A percentile compares a stretch with the other conserved stretches of the same genome.
Conservation (phyloP, 768 basidiomycete species). For the Mycena leptocephala region DNA sequence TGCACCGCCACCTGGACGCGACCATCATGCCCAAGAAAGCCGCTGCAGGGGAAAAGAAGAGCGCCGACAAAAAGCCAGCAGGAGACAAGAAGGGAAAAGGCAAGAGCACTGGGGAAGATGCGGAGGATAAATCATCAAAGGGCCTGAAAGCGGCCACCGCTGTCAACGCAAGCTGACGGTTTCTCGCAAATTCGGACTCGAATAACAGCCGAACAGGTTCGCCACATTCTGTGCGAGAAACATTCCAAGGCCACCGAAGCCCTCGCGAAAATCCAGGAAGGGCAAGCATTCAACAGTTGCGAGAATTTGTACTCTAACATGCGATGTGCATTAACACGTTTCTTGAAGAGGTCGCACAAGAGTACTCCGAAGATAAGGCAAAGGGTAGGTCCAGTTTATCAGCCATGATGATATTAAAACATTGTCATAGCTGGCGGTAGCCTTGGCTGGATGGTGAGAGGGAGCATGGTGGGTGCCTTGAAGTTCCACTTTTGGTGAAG, state of each 20-base stretch:
- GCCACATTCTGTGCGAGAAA: constrained; percentile 92
- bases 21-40: constrained; percentile 44
- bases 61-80: constrained; percentile 46
- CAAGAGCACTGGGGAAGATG: constrained; percentile 53
- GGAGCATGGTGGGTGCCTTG: constrained; percentile 80
- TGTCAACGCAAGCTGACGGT: constrained; percentile 61
- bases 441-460: constrained; percentile 90
- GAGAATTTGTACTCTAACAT: not conserved
- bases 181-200: not conserved
- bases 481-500: not conserved
- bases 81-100: constrained; percentile 62
- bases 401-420: not conserved
- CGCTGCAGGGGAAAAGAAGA: constrained; percentile 17
- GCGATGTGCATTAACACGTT: not conserved
- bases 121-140: constrained; percentile 63
- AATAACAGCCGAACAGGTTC: constrained; percentile 57
- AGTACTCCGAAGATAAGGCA: constrained; percentile 93
- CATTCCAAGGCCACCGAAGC: constrained; percentile 87
- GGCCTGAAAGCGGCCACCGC: constrained; percentile 86
- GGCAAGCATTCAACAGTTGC: constrained; percentile 81
- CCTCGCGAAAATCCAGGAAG: constrained; percentile 86
- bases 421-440: constrained; percentile 79
- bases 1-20: not conserved
- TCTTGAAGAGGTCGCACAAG: constrained; percentile 77
- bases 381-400: constrained; percentile 67